A percentile compares a stretch with the other conserved stretches of the same genome.
Conservation (phyloP, 805 yeast genomes). For the Wickerhamiella allomyrinae region DNA sequence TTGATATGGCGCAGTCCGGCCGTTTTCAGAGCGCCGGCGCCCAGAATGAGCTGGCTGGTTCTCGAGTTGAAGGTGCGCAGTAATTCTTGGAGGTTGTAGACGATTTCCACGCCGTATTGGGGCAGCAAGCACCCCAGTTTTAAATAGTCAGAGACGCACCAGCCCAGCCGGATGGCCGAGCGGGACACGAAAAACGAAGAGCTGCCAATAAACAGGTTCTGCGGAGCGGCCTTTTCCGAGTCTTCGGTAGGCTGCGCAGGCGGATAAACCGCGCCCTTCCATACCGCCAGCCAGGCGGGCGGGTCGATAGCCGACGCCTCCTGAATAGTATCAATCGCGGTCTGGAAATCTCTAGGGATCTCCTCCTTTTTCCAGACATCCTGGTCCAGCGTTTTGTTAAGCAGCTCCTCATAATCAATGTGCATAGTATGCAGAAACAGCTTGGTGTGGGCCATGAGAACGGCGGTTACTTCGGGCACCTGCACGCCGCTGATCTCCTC, state of each 20-base stretch:
- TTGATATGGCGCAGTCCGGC: constrained; percentile 60
- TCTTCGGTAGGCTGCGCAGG: background rate
- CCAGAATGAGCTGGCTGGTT: constrained; percentile 45
- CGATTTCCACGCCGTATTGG: constrained; percentile 21
- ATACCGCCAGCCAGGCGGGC: constrained; percentile 30
- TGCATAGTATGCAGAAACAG: constrained; percentile 46
- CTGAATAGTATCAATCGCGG: constrained; percentile 35
- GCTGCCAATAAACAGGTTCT: constrained; percentile 32
- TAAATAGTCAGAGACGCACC: constrained; percentile 37
- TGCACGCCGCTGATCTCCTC: constrained; percentile 65
- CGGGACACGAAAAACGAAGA: constrained; percentile 45
- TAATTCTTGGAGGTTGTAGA: constrained; percentile 28
- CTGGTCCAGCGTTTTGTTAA: constrained; percentile 39
- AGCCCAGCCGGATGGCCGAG: constrained; percentile 31
- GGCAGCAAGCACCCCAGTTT: constrained; percentile 46
- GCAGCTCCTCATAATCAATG: constrained; percentile 31
- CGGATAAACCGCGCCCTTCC: background rate
- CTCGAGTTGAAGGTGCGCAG: constrained; percentile 40
- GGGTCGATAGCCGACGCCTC: constrained; percentile 35
- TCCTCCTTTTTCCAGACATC: constrained; percentile 73
- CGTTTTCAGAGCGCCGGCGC: constrained; percentile 62
- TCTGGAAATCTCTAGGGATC: constrained; percentile 36
- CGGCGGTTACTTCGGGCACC: constrained; percentile 47
- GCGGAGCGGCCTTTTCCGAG: constrained; percentile 1
- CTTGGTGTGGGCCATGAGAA: constrained; percentile 50